Evolutionary conservation across 345 rosid genomes (phyloP).

Genomic region (Populus davidiana): DNA sequence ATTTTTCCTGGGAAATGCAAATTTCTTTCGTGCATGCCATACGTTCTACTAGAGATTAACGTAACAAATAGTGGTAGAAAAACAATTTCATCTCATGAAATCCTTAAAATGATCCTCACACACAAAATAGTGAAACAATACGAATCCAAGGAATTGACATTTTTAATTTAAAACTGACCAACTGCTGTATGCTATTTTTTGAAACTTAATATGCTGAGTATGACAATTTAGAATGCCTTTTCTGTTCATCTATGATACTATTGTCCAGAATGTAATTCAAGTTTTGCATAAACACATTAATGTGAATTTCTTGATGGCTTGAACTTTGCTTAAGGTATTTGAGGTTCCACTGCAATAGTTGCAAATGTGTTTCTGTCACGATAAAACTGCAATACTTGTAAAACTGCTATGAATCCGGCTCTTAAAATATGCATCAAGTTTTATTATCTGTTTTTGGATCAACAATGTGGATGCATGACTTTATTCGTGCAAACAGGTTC

Average conservation of each 20-base stretch:
- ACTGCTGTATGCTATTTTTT: background rate
- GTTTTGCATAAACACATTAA: background rate
- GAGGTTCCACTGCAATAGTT: background rate
- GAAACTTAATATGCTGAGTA: background rate
- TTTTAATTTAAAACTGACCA: background rate
- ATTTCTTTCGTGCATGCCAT: background rate
- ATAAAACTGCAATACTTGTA: background rate
- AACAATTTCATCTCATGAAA: background rate
- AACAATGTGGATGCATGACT: background rate
- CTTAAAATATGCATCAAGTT: no score
- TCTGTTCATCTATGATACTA: no score
- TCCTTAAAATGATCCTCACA: background rate
- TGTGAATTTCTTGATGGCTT: background rate
- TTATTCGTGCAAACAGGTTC: constrained; percentile 57
- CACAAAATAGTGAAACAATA: no score
- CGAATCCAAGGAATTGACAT: background rate
- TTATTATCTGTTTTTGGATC: background rate
- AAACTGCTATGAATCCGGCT: background rate
- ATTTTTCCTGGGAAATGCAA: background rate
- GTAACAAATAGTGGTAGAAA: background rate
- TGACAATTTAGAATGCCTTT: background rate
- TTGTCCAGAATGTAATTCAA: background rate
- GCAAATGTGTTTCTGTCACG: background rate
- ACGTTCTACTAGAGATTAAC: background rate
- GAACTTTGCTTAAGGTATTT: background rate